Evolutionary conservation across 768 basidiomycete species (phyloP), one percentile per base, ranked within the genome.

Genomic region (Kwoniella shandongensis): DNA sequence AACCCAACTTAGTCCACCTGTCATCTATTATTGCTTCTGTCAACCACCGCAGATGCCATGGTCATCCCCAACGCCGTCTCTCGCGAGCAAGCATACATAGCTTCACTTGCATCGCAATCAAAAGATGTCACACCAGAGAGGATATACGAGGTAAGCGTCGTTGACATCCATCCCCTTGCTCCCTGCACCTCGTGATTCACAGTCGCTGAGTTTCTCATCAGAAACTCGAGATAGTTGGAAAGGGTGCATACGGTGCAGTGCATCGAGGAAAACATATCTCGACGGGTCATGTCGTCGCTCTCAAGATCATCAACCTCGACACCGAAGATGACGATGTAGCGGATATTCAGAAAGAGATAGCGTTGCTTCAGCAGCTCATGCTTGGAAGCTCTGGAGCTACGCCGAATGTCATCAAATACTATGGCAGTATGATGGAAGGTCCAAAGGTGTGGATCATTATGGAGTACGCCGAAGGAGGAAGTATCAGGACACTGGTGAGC

Each of bases 231-330:
- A 87, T 89, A n/a, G 82, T 94, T 30, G 93, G 94, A 29, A 92
- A 91, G 77, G 94, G 93, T 60, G 89, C 91, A 1, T 97, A 92
- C 77, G 94, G 96, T 42, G 90, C 91, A 8, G 94, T 99, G 13
- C 90, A 93, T 80, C 90, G 88, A 73, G 94, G 91, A 13, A 80
- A 85, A 52, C 88, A 98, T 66, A 83, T 88, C 47, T 82, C 86
- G 0, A 87, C 90, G 0, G 89, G 90, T 18, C 88, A 89, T 54
- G 82, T 92, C 53, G 90, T 99, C 30, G 96, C 93, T 17, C 85
- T 98, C 79, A 99, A 99, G 79, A 93, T 98, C 77, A 97, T 99
- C 80, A 90, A 98, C 78, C 86, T 98, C 65, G 96, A 98, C 78
- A 93, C 88, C 23, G 84, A 87, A 53, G 94, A 93, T 76, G 94